These are phyloP conservation scores for Castanopsis chinensis DNA, from an alignment of 306 rosid species.

Conservation along the genomic window DNA sequence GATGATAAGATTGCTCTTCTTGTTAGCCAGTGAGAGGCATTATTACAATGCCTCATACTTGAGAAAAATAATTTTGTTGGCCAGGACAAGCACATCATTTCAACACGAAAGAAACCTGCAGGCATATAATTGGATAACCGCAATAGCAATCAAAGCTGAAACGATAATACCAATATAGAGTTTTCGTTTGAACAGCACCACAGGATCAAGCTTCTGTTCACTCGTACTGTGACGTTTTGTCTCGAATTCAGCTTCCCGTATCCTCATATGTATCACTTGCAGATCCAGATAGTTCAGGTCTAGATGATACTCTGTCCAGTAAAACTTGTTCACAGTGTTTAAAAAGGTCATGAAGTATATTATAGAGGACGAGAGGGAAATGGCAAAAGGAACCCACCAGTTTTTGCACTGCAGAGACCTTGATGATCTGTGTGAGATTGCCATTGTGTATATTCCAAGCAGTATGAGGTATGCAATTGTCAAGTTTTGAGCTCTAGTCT, in stretches of 20 bases:
- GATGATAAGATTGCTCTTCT: no score
- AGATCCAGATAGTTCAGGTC: background rate
- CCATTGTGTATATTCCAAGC: background rate
- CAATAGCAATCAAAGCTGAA: background rate
- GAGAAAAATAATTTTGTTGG: no score
- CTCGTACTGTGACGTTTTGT: background rate
- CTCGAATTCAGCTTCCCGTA: background rate
- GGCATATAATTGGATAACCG: background rate
- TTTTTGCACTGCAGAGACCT: background rate
- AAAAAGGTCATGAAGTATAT: constrained; percentile 4
- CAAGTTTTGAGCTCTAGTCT: constrained; percentile 4
- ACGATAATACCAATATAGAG: background rate
- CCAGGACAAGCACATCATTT: no score
- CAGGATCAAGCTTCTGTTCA: background rate
- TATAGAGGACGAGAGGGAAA: background rate
- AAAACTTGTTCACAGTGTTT: background rate
- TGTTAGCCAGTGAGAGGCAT: no score
- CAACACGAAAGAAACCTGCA: background rate
- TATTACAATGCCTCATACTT: no score
- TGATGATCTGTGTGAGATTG: background rate
- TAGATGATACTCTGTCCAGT: background rate
- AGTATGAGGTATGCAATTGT: background rate
- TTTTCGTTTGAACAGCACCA: constrained; percentile 4
- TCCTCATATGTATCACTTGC: background rate
- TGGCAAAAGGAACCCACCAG: background rate